A percentile compares a stretch with the other conserved stretches of the same genome.
These are phyloP conservation scores for Dactylis glomerata DNA, from an alignment of 176 grass and related monocot species.

Conservation along the genomic window DNA sequence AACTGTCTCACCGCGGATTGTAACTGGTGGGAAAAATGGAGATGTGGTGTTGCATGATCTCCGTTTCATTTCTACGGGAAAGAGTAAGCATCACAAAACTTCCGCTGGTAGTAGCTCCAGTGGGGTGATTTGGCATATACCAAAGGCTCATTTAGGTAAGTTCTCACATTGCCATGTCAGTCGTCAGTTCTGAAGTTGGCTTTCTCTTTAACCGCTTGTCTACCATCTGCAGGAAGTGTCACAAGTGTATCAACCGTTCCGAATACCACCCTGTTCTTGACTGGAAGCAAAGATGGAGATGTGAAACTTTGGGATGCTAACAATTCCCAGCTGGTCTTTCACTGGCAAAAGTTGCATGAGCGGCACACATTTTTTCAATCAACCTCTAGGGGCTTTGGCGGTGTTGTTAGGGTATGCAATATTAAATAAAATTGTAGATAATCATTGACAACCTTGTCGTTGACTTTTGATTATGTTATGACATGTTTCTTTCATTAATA, in stretches of 20 bases:
- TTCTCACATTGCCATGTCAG: slow-evolving; percentile 23
- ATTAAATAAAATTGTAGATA: slow-evolving; percentile 3
- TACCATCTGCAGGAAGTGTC: slow-evolving; percentile 63
- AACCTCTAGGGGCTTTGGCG: slow-evolving; percentile 82
- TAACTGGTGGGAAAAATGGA: slow-evolving; percentile 87
- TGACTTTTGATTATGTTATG: slow-evolving; percentile 17
- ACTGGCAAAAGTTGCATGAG: slow-evolving; percentile 94
- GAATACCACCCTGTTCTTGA: slow-evolving; percentile 90
- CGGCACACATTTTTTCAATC: slow-evolving; percentile 96
- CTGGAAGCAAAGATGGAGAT: slow-evolving; percentile 97
- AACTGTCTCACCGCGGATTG: slow-evolving; percentile 73
- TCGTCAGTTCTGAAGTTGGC: slow-evolving; percentile 19
- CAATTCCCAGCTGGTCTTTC: slow-evolving; percentile 65
- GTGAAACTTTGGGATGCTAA: slow-evolving; percentile 99
- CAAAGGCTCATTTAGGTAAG: slow-evolving; percentile 92
- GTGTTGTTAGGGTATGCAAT: slow-evolving; percentile 79
- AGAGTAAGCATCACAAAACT: slow-evolving; percentile 49
- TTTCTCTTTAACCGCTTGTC: slow-evolving; percentile 35
- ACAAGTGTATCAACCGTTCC: slow-evolving; percentile 70
- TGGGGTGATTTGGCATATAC: slow-evolving; percentile 91
- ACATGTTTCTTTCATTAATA: background rate
- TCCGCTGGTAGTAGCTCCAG: slow-evolving; percentile 39
- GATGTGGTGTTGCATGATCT: slow-evolving; percentile 86
- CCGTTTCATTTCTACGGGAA: slow-evolving; percentile 81
- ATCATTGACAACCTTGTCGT: background rate